Percentiles rank a stretch among this genome's conserved stretches.
Conservation (phyloP, 192 early-diverging fungal species). For the Phycomyces blakesleeanus region DNA sequence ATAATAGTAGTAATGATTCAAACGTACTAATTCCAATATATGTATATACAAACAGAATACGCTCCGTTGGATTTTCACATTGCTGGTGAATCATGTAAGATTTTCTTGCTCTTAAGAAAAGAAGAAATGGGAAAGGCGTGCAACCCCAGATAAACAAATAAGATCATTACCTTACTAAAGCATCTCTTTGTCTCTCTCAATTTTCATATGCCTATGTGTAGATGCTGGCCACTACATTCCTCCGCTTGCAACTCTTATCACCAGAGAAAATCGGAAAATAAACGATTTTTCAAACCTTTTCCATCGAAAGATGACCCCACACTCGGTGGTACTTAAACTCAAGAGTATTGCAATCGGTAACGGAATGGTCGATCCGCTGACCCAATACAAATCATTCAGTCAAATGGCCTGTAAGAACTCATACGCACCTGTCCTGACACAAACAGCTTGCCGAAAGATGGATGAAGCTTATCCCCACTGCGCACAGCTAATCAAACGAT, state of each 20-base stretch:
- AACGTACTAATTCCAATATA: too few relatives aligned
- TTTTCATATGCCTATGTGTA: neutral
- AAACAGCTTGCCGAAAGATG: conserved; percentile 71
- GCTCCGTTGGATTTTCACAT: conserved; percentile 70
- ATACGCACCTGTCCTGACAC: conserved; percentile 72
- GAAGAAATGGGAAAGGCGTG: too few relatives aligned
- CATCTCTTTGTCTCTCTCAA: too few relatives aligned
- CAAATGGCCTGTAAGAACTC: conserved; percentile 67
- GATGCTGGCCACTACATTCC: conserved; percentile 91
- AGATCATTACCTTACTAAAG: too few relatives aligned
- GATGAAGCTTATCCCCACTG: conserved; percentile 66
- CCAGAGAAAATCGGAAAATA: conserved; percentile 58
- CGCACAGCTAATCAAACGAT: conserved; percentile 65
- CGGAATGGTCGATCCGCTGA: conserved; percentile 79
- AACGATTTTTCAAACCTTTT: conserved; percentile 20
- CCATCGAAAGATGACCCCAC: too few relatives aligned
- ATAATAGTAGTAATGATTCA: too few relatives aligned
- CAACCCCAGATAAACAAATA: too few relatives aligned
- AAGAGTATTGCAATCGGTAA: conserved; percentile 79
- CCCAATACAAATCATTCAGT: conserved; percentile 86
- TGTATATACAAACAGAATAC: too few relatives aligned
- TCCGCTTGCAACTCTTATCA: conserved; percentile 74
- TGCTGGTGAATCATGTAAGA: conserved; percentile 64
- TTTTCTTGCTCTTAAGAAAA: neutral
- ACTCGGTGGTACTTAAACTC: conserved; percentile 49